Evolutionary conservation across 768 basidiomycete genomes (phyloP), one percentile per base, ranked within the genome.

Genomic region (Mycena vitilis): DNA sequence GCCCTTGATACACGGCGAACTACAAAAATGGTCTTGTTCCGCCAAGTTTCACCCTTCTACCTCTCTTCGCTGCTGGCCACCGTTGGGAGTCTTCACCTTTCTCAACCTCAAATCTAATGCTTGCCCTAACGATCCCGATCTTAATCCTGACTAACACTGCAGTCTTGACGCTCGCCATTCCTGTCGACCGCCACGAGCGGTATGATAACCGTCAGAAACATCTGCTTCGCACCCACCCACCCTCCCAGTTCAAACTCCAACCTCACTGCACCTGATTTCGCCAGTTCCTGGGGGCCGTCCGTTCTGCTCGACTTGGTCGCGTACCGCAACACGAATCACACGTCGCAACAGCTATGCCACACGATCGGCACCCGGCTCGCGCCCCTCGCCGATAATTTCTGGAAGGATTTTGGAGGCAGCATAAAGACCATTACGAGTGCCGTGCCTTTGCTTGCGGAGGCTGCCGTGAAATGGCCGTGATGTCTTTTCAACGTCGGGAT

Each of bases 21-120:
- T 30, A 3, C 30, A 30, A 30, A 30, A 30, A 30, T 30, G 30
- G 30, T 5, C 30, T 30, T 30, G 30, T 30, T 30, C 30, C 30
- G 30, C 30, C 30, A 30, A 5, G 30, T 30, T 30, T 30, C 30
- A 30, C 30, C 30, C 30, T 47, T 20, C 30, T 10, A 12, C 23
- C 47, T 16, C 47, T 45, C 23, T 48, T 60, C 59, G 59, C 59
- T 60, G 59, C 59, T 51, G 59, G 59, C n/a, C 59, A 60, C 20
- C 59, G 59, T 60, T 18, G 59, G 48, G 59, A 49, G 36, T 36
- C 37, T 37, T 36, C 34, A 49, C 58, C 12, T 49, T 51, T 15
- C 25, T 42, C 10, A 42, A 42, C 16, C 7, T 42, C 40, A 42
- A 42, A 42, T 12, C 40, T 47, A 34, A 60, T 60, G 59, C 9